These are phyloP conservation scores for Mimosa bimucronata DNA, from an alignment of 306 rosid genomes.

Conservation along the genomic window DNA sequence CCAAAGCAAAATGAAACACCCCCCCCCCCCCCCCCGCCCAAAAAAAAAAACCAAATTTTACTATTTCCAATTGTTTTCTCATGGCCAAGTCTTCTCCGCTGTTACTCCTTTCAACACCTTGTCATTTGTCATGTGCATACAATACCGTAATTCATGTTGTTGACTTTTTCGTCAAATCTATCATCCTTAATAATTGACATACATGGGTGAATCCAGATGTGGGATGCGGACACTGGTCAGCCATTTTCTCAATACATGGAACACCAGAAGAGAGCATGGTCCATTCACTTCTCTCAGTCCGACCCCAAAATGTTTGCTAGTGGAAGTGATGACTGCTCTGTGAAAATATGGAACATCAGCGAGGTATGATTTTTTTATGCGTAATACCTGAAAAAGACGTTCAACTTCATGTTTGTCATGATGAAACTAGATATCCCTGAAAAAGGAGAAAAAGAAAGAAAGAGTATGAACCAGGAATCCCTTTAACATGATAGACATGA, in stretches of 20 bases:
- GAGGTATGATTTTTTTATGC: constrained; percentile 68
- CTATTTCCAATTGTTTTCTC: background rate
- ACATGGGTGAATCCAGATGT: constrained; percentile 63
- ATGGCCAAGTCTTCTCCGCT: background rate
- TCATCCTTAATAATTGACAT: constrained; percentile 34
- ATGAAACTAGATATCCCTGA: background rate
- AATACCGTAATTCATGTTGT: constrained; percentile 20
- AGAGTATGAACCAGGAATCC: background rate
- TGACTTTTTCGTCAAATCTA: constrained; percentile 20
- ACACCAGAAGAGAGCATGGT: constrained; percentile 95
- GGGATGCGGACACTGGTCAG: constrained; percentile 95
- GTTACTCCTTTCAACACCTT: background rate
- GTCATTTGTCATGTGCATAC: constrained; percentile 12
- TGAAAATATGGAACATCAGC: constrained; percentile 85
- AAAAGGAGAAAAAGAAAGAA: constrained; percentile 12
- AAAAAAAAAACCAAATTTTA: too few species aligned
- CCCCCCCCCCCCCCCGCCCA: too few species aligned
- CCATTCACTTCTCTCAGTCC: constrained; percentile 78
- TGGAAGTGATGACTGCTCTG: constrained; percentile 90
- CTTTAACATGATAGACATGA: constrained; percentile 2
- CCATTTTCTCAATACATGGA: constrained; percentile 70
- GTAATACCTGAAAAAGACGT: constrained; percentile 11
- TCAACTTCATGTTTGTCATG: background rate
- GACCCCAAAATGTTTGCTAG: constrained; percentile 91
- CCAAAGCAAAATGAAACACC: background rate